Percentiles rank a stretch among this genome's conserved stretches.
Evolutionary conservation across 2,329 filamentous ascomycete genomes (phyloP).

Genomic region (Colletotrichum endophyticum): DNA sequence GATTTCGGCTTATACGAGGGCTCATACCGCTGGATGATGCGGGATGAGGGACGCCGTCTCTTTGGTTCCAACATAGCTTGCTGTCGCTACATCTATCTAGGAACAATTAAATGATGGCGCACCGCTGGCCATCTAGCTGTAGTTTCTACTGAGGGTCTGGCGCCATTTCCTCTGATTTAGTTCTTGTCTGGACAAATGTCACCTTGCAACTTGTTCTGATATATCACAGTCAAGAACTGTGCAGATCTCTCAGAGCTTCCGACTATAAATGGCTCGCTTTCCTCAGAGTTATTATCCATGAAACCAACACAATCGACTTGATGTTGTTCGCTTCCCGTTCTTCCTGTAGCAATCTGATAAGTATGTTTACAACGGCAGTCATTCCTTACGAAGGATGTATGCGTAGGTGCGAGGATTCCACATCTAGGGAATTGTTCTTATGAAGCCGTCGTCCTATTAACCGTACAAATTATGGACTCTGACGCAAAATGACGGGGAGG

Average conservation of each 20-base stretch:
- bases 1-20: not conserved
- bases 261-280: not conserved
- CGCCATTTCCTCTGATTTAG: not conserved
- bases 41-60: not conserved
- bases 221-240: not conserved
- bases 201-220: too few species aligned
- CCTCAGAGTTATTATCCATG: not conserved
- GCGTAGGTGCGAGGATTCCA: not conserved
- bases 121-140: not conserved
- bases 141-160: not conserved
- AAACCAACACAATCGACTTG: not conserved
- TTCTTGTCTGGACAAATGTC: not conserved
- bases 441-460: not conserved
- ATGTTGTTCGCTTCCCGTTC: too few species aligned
- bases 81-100: too few species aligned
- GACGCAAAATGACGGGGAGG: accelerated
- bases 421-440: not conserved
- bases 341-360: too few species aligned
- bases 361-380: accelerated
- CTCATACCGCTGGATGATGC: not conserved
- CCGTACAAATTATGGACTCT: not conserved
- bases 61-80: too few species aligned
- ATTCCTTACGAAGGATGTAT: not conserved
- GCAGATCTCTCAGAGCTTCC: not conserved
- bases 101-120: too few species aligned